Conservation (phyloP, 371 early-diverging fungal genomes). For the Syncephalastrum monosporum region DNA sequence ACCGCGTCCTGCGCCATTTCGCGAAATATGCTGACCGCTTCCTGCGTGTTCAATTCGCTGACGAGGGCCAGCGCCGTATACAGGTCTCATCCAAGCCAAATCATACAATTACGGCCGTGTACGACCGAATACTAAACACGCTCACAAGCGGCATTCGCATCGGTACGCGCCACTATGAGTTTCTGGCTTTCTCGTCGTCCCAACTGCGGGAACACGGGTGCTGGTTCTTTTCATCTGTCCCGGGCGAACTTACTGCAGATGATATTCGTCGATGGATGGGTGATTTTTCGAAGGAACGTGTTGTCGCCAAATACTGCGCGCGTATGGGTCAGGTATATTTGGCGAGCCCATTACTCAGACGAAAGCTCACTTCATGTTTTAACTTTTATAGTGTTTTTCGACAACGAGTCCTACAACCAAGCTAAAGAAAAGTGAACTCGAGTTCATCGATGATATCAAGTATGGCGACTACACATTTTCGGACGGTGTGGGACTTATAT, state of each 20-base stretch:
- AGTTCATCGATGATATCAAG: conserved; percentile 52
- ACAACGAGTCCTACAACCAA: conserved; percentile 44
- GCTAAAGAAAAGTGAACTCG: conserved; percentile 27
- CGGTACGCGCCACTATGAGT: conserved; percentile 60
- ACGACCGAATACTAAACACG: conserved; percentile 43
- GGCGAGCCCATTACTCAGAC: neutral
- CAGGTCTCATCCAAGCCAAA: conserved; percentile 11
- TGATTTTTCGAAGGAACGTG: conserved; percentile 58
- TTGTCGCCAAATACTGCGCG: conserved; percentile 59
- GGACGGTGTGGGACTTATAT: conserved; percentile 76
- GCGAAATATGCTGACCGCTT: conserved; percentile 53
- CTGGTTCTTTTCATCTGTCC: conserved; percentile 64
- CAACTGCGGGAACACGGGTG: conserved; percentile 67
- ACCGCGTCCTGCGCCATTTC: conserved; percentile 59
- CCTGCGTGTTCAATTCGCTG: conserved; percentile 69
- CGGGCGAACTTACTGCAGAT: conserved; percentile 28
- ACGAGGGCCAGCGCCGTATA: conserved; percentile 53
- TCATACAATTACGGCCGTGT: conserved; percentile 22
- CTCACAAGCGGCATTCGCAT: conserved; percentile 57
- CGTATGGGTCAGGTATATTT: conserved; percentile 61
- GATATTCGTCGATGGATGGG: conserved; percentile 67
- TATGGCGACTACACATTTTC: conserved; percentile 53
- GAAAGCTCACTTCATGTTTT: neutral
- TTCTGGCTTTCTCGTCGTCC: conserved; percentile 64
- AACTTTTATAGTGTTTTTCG: conserved; percentile 46